Base-by-base conservation (phyloP, 495 filamentous ascomycete species). In the Thermothielavioides terrestris region DNA sequence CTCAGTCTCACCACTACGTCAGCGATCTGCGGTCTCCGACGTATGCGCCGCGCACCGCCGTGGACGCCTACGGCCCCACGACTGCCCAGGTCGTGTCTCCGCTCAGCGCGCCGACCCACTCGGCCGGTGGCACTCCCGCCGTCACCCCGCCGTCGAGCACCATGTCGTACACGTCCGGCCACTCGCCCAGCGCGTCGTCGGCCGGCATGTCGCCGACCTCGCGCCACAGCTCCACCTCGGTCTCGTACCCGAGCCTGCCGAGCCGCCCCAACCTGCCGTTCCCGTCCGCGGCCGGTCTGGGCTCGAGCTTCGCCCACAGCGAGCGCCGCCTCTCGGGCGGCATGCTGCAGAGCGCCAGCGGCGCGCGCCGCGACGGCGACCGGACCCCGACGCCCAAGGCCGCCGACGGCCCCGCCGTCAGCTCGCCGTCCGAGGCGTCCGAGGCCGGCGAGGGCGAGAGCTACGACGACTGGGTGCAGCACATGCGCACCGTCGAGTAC, bases 91-190 rank as follows among this genome's bases (percentile, higher is more conserved):
- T 80, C 8, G 73, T 77, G 22, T 78, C 75, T 20, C 78, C 83
- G 0, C 71, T 84, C 55, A 80, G 80, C 57, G 74, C 78, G 26
- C 71, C 80, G 0, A 74, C 65, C 59, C 78, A 72, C 50, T 80
- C 76, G 5, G 69, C 70, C 35, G 55, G 53, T 41, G 74, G 83
- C 47, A 94, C 89, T 17, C 89, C 90, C 7, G 89, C 86, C 1
- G 75, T 95, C 59, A 96, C 91, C 0, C 92, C 92, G 7, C 86
- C 90, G 1, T 90, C 87, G n/a, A 89, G 84, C 59, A 78, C 81
- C 14, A 77, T 88, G 61, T 90, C 86, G 1, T 92, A 95, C 68
- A 84, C 80, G 18, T 89, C 88, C 0, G 81, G 82, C 47, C 88
- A 92, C 60, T 96, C 91, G 4, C 91, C 92, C 0, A 77, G 74